Evolutionary conservation across 345 rosid genomes (phyloP).

Genomic region (Moricandia arvensis): DNA sequence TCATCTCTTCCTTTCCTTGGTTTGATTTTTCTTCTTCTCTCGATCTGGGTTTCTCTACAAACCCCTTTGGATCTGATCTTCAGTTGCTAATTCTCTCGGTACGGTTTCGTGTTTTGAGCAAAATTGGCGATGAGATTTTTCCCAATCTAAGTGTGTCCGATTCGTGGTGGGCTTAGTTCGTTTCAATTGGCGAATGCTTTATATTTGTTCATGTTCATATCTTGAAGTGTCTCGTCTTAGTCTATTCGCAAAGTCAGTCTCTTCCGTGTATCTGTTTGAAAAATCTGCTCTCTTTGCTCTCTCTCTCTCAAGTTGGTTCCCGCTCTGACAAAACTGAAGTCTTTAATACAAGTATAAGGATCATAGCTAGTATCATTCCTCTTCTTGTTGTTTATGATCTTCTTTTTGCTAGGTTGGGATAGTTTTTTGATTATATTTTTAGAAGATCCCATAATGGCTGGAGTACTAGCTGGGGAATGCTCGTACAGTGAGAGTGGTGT

Average conservation of each 20-base stretch:
- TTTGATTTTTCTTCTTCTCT: background rate
- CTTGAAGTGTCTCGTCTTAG: slow-evolving; percentile 8
- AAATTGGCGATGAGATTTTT: background rate
- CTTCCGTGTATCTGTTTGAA: background rate
- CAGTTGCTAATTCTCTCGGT: slow-evolving; percentile 3
- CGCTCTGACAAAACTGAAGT: background rate
- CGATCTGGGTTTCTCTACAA: slow-evolving; percentile 5
- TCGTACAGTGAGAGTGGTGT: slow-evolving; percentile 52
- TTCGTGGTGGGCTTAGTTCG: background rate
- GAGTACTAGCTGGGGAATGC: slow-evolving; percentile 51
- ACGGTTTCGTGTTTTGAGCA: background rate
- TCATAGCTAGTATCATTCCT: background rate
- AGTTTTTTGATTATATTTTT: background rate
- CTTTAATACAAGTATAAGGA: background rate
- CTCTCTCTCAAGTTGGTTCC: too few species aligned
- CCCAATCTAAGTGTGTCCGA: background rate
- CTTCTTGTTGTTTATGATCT: background rate
- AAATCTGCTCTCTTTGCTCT: background rate
- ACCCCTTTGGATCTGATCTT: slow-evolving; percentile 26
- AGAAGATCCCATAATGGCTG: slow-evolving; percentile 43
- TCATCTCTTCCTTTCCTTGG: background rate
- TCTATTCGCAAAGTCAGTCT: background rate
- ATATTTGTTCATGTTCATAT: background rate
- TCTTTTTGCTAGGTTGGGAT: slow-evolving; percentile 12
- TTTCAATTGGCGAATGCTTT: background rate